Percentiles rank a stretch among this genome's conserved stretches.
phyloP scores from a whole-genome alignment of 331 rosid genomes.

The Acacia concinna region DNA sequence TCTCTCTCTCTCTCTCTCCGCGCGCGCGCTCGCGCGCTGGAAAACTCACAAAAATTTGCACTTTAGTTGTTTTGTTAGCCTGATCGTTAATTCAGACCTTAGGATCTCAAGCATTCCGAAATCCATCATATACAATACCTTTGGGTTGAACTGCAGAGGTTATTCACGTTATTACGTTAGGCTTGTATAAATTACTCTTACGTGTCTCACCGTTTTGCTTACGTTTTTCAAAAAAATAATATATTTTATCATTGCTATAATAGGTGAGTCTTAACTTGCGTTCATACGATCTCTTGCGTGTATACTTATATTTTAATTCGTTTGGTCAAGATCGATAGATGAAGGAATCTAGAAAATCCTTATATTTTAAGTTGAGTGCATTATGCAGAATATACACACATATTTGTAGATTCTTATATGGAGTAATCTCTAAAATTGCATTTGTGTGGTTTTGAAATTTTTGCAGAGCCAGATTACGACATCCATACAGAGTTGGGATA shows the following conservation, averaged over 20 bases:
- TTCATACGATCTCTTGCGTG: not conserved
- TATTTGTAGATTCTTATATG: not conserved
- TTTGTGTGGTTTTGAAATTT: not conserved
- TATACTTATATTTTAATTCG: not conserved
- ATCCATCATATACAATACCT: not conserved
- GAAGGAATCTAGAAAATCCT: not conserved
- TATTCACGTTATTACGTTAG: too few relatives aligned
- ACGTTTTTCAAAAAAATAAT: too few relatives aligned
- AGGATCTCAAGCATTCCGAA: not conserved
- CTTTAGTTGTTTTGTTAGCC: not conserved
- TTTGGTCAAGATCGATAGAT: not conserved
- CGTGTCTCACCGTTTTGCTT: not conserved
- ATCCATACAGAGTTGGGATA: not conserved
- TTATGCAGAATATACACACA: too few relatives aligned
- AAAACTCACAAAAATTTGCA: not conserved
- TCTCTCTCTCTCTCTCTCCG: rapidly evolving
- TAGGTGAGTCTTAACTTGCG: not conserved
- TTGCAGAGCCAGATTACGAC: conserved; percentile 4
- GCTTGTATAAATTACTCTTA: not conserved
- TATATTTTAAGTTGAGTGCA: too few relatives aligned
- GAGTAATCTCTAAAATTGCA: not conserved
- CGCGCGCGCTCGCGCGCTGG: too few relatives aligned
- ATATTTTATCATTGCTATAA: too few relatives aligned
- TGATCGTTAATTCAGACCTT: not conserved
- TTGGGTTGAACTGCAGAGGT: not conserved